These are phyloP conservation scores for Collybiopsis confluens DNA, from an alignment of 768 basidiomycete genomes.

Conservation along the genomic window DNA sequence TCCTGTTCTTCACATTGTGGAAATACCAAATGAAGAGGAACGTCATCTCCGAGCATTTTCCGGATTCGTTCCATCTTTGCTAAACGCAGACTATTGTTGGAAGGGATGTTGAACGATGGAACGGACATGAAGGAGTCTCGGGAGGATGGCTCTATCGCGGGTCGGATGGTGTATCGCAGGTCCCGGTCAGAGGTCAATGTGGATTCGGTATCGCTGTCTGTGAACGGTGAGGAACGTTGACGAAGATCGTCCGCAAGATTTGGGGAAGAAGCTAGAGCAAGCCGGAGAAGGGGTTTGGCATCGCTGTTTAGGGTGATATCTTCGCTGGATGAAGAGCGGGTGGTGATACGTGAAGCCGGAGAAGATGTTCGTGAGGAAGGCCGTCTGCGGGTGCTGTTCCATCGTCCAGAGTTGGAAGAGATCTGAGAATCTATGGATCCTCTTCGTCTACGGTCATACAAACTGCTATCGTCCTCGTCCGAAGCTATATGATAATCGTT, in stretches of 20 bases:
- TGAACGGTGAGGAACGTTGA: neutral
- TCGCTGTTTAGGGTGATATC: neutral
- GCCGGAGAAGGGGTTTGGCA: conserved; percentile 18
- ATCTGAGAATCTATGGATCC: conserved; percentile 1
- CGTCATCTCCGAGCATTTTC: conserved; percentile 57
- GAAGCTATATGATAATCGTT: neutral
- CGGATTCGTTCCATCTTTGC: conserved; percentile 63
- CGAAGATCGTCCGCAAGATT: too few species aligned
- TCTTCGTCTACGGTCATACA: neutral
- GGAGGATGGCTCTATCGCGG: conserved; percentile 15
- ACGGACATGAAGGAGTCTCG: conserved; percentile 9
- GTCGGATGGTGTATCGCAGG: conserved; percentile 5
- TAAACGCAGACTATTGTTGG: conserved; percentile 37
- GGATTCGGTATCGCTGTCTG: neutral
- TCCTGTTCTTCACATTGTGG: conserved; percentile 19
- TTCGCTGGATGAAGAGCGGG: neutral
- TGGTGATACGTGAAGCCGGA: neutral
- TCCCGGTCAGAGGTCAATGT: neutral
- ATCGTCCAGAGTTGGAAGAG: neutral
- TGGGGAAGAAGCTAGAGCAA: neutral
- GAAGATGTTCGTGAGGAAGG: conserved; percentile 1
- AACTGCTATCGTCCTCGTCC: neutral
- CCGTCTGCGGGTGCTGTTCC: neutral
- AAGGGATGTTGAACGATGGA: conserved; percentile 28
- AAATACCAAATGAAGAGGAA: conserved; percentile 61